phyloP scores from a whole-genome alignment of 164 flowering plant genomes.

The Macadamia integrifolia region DNA sequence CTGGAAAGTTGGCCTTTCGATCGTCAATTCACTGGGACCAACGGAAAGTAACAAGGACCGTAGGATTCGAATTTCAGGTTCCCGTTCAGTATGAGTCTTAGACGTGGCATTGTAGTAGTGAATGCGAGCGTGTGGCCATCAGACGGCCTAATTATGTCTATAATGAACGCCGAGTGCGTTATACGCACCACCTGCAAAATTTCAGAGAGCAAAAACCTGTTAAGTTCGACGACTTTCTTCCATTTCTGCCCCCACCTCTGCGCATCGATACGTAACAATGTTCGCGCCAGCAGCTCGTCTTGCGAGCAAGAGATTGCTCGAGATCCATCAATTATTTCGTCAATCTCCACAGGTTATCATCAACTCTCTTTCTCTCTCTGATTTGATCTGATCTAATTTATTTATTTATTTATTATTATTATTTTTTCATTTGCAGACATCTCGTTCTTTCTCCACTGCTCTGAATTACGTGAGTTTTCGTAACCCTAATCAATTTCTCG shows the following conservation, averaged over 20 bases:
- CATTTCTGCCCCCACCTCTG: neutral
- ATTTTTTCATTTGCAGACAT: slow-evolving; percentile 36
- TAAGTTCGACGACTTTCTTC: neutral
- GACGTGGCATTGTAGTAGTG: too few species aligned
- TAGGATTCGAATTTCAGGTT: too few species aligned
- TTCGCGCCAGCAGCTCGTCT: slow-evolving; percentile 43
- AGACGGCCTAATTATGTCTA: too few species aligned
- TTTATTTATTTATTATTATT: neutral
- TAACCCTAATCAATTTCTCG: neutral
- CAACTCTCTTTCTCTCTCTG: slow-evolving; percentile 7
- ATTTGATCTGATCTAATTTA: neutral
- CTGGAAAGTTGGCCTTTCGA: too few species aligned
- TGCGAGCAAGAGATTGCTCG: slow-evolving; percentile 56
- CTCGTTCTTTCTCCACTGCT: slow-evolving; percentile 85
- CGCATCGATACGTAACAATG: slow-evolving; percentile 15
- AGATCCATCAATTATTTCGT: slow-evolving; percentile 48
- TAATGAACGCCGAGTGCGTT: too few species aligned
- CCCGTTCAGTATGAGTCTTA: too few species aligned
- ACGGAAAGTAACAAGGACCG: too few species aligned
- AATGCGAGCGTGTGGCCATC: too few species aligned
- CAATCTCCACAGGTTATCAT: slow-evolving; percentile 48
- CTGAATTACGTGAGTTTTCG: slow-evolving; percentile 74
- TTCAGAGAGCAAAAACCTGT: too few species aligned
- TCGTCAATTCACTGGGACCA: too few species aligned
- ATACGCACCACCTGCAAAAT: too few species aligned